Base-by-base conservation (phyloP, 352 stramenopile genomes). In the Globisporangium nodosum region DNA sequence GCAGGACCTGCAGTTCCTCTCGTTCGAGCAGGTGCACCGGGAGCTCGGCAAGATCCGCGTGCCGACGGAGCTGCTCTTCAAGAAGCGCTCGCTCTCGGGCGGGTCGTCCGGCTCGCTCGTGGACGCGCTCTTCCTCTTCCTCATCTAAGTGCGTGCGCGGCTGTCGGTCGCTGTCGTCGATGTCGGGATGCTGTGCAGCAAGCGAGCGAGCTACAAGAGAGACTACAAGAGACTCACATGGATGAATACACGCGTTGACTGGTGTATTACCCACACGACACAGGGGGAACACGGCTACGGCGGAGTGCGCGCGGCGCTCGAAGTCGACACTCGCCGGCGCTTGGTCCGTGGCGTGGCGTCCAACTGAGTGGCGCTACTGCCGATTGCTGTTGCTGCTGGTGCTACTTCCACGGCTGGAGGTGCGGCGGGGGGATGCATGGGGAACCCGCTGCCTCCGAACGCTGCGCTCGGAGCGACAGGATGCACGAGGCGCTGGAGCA, bases 41-140 rank as follows among this genome's bases (percentile, higher is more conserved):
- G 67, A 79, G 46, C 64, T 92, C 16, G 57, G 50, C 6, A 53
- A 51, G 30, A 85, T 92, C 47, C 68, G 54, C 30, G 47, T 56
- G 5, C 71, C 75, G 6, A 89, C 81, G 27, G 68, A 60, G 56
- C 60, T 91, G 35, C 64, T 91, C 39, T 91, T 92, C 60, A 85
- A 88, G 70, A 76, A 79, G 20, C 75, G 73, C 58, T 70, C 73
- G 54, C 65, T 61, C 33, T 59, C 68, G 12, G 70, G 65, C 21
- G 54, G 64, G 15, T 60, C 70, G 8, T 64, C 59, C 37, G 61
- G 65, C 49, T 74, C 76, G 50, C 71, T 91, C 24, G 73, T 83
- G 27, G 78, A 88, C 58, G 66, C 76, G 12, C 63, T 91, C n/a
- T 58, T 91, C 35, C 64, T 91, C 1, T 88, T 90, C 60, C 68